Evolutionary conservation across 495 filamentous ascomycete genomes (phyloP), one percentile per base, ranked within the genome.

Genomic region (Daldinia decipiens): DNA sequence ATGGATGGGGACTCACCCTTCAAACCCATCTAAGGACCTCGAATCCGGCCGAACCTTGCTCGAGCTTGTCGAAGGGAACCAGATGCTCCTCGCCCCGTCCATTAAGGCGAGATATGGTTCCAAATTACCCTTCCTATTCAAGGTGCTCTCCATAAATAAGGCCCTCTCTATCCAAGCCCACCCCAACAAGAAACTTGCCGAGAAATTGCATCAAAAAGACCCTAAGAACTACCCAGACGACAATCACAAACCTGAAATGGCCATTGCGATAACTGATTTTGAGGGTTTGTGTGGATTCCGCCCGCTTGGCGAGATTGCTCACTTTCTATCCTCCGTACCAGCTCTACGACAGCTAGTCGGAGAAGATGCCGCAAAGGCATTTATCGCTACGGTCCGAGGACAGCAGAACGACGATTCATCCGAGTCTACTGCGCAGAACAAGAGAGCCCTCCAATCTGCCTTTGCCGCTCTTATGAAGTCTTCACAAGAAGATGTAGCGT

Each of bases 211-310:
- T 79, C 86, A 87, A 26, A 86, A 86, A 67, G 95, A 99, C 74
- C 87, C 93, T 17, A 93, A 91, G 82, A 96, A 99, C 84, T 99
- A 99, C 75, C 95, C 95, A 64, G 95, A 99, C 85, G 95, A 98
- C 82, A 99, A 99, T 79, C 95, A 99, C 84, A 99, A 99, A 80
- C 95, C 95, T 51, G 95, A 99, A 80, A 99, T 99, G 95, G 92
- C 95, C 60, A 97, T 99, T 75, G 95, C 95, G 59, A 89, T 99
- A 76, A 98, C 95, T 1, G 90, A 92, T 2, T 99, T 99, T 68
- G 95, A 98, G 75, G 95, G 95, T 6, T 85, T 99, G 29, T 99
- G 95, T 74, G 95, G 95, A 15, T 99, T 99, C 84, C 88, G 95
- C 15, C 95, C 95, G 0, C 81, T 98, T 11, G 84, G 76, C 24